Evolutionary conservation across 768 basidiomycete species (phyloP).

Genomic region (Paxillus rubicundulus): DNA sequence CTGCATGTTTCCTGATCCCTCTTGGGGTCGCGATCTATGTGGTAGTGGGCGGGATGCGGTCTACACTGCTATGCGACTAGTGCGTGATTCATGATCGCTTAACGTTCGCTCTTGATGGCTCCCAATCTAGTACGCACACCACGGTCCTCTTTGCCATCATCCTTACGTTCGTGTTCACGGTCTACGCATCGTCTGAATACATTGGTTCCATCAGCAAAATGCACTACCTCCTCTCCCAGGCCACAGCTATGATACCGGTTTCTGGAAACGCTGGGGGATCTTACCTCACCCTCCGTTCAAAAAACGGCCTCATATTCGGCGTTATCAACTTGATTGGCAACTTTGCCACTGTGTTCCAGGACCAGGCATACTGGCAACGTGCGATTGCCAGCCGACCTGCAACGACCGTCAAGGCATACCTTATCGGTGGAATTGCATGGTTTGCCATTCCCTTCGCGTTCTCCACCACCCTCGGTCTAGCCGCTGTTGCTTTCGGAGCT

Average conservation of each 20-base stretch:
- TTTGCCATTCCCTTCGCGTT: conserved; percentile 87
- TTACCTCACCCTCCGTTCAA: conserved; percentile 80
- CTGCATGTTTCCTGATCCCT: conserved; percentile 89
- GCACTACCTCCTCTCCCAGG: conserved; percentile 73
- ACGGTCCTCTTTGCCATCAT: conserved; percentile 85
- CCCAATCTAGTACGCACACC: conserved; percentile 68
- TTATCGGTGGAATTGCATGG: conserved; percentile 89
- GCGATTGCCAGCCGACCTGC: conserved; percentile 85
- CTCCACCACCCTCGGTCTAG: conserved; percentile 83
- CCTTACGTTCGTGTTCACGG: conserved; percentile 71
- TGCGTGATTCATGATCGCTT: conserved; percentile 34
- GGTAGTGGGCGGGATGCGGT: conserved; percentile 82
- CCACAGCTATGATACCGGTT: conserved; percentile 56
- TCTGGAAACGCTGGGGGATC: conserved; percentile 81
- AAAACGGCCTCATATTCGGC: conserved; percentile 76
- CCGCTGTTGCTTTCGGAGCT: conserved; percentile 76
- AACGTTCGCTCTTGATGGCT: not conserved
- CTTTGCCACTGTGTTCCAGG: conserved; percentile 63
- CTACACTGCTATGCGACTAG: conserved; percentile 85
- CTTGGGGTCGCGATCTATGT: conserved; percentile 87
- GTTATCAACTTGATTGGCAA: conserved; percentile 89
- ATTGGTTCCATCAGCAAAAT: conserved; percentile 79
- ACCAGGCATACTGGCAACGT: conserved; percentile 87
- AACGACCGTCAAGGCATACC: conserved; percentile 86
- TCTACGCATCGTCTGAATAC: conserved; percentile 73